phyloP scores from a whole-genome alignment of 805 yeast species.

The Metschnikowia aberdeeniae region DNA sequence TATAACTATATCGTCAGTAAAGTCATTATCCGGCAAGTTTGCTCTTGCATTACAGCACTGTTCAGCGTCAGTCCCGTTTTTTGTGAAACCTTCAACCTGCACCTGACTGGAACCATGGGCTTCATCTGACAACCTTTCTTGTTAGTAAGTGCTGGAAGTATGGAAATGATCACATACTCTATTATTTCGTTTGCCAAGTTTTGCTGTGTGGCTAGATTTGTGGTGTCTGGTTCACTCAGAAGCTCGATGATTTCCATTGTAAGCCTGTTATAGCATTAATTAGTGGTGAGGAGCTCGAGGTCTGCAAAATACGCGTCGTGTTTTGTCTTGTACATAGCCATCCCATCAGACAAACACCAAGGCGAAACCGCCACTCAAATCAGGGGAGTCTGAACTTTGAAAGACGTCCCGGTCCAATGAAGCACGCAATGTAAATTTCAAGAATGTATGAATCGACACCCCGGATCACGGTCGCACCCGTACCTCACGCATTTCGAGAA shows the following conservation, averaged over 20 bases:
- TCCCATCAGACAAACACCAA: no score
- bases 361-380: no score
- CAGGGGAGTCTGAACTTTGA: no score
- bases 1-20: background rate
- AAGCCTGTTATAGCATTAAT: background rate
- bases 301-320: slow-evolving; percentile 2
- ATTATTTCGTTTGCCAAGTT: slow-evolving; percentile 6
- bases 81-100: background rate
- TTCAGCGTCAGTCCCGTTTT: background rate
- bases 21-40: background rate
- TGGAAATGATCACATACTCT: slow-evolving; percentile 9
- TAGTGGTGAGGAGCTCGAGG: background rate
- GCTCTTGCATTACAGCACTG: background rate
- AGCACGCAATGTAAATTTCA: no score
- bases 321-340: slow-evolving; percentile 1
- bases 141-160: background rate
- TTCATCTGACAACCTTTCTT: slow-evolving; percentile 7
- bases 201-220: background rate
- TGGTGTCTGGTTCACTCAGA: slow-evolving; percentile 12
- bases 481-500: slow-evolving; percentile 5
- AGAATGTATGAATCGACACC: background rate
- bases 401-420: no score
- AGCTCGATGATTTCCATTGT: slow-evolving; percentile 15
- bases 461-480: background rate
- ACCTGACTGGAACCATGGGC: background rate